Percentiles rank a stretch among this genome's conserved stretches.
These are phyloP conservation scores for Pleurozium schreberi DNA, from an alignment of 225 moss, liverwort and hornwort genomes.

Conservation along the genomic window DNA sequence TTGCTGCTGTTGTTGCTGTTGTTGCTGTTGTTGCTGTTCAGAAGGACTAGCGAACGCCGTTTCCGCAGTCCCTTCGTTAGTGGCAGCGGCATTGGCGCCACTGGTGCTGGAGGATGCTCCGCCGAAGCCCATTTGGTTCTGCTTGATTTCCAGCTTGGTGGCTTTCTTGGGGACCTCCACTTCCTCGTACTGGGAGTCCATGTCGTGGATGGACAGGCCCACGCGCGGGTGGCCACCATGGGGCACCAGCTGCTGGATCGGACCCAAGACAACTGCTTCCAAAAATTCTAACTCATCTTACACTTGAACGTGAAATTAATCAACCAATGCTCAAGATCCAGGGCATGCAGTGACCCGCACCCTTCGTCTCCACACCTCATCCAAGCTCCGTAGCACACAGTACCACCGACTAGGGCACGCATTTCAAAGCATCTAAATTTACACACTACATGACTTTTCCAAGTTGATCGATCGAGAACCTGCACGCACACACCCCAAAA, in stretches of 20 bases:
- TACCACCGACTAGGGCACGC: not conserved
- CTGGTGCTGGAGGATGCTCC: slow-evolving; percentile 39
- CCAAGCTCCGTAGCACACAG: not conserved
- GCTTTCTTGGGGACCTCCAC: slow-evolving; percentile 29
- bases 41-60: slow-evolving; percentile 13
- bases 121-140: slow-evolving; percentile 18
- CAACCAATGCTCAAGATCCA: not conserved
- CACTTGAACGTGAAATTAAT: not conserved
- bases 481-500: not conserved
- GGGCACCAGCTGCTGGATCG: slow-evolving; percentile 20
- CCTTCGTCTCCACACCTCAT: not conserved
- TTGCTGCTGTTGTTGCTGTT: slow-evolving; percentile 17
- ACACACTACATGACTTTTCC: not conserved
- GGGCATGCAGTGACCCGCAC: not conserved
- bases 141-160: slow-evolving; percentile 24
- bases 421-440: slow-evolving; percentile 1
- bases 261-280: not conserved
- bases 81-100: slow-evolving; percentile 6
- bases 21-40: slow-evolving; percentile 39
- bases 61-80: slow-evolving; percentile 27
- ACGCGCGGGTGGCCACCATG: too few species aligned
- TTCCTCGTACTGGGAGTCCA: slow-evolving; percentile 22
- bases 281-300: not conserved
- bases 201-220: slow-evolving; percentile 29
- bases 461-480: not conserved